A percentile compares a stretch with the other conserved stretches of the same genome.
Evolutionary conservation across 2,329 filamentous ascomycete genomes (phyloP).

Genomic region (Penicillium palitans): DNA sequence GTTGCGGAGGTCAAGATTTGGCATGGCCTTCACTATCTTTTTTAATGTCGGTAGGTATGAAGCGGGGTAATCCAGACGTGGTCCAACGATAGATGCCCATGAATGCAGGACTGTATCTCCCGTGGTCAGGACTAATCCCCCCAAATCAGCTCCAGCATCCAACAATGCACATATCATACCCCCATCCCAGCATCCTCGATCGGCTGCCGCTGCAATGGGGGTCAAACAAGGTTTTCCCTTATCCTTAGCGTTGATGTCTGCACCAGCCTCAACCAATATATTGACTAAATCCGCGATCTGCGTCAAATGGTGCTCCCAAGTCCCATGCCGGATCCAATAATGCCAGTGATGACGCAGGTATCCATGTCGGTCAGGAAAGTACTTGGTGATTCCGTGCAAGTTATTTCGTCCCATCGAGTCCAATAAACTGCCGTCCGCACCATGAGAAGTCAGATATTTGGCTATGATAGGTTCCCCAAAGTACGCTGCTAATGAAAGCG

Average conservation of each 20-base stretch:
- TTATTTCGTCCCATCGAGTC: slow-evolving; percentile 26
- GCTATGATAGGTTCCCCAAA: slow-evolving; percentile 24
- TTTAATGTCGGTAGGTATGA: slow-evolving; percentile 23
- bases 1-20: slow-evolving; percentile 20
- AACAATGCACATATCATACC: slow-evolving; percentile 27
- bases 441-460: slow-evolving; percentile 21
- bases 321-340: slow-evolving; percentile 33
- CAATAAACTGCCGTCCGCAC: slow-evolving; percentile 22
- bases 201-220: slow-evolving; percentile 25
- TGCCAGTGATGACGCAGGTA: slow-evolving; percentile 29
- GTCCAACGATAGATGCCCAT: slow-evolving; percentile 25
- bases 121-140: slow-evolving; percentile 10
- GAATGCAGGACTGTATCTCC: slow-evolving; percentile 28
- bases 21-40: slow-evolving; percentile 17
- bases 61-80: slow-evolving; percentile 26
- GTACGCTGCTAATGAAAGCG: slow-evolving; percentile 25
- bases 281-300: slow-evolving; percentile 18
- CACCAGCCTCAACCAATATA: slow-evolving; percentile 17
- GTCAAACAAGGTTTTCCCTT: slow-evolving; percentile 20
- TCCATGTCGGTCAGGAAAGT: slow-evolving; percentile 28
- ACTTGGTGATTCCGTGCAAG: slow-evolving; percentile 27
- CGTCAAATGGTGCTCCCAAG: slow-evolving; percentile 24
- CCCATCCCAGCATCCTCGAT: slow-evolving; percentile 26
- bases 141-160: slow-evolving; percentile 22
- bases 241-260: slow-evolving; percentile 18